Conservation (phyloP, 2,329 filamentous ascomycete genomes). For the Paecilomyces sp. region DNA sequence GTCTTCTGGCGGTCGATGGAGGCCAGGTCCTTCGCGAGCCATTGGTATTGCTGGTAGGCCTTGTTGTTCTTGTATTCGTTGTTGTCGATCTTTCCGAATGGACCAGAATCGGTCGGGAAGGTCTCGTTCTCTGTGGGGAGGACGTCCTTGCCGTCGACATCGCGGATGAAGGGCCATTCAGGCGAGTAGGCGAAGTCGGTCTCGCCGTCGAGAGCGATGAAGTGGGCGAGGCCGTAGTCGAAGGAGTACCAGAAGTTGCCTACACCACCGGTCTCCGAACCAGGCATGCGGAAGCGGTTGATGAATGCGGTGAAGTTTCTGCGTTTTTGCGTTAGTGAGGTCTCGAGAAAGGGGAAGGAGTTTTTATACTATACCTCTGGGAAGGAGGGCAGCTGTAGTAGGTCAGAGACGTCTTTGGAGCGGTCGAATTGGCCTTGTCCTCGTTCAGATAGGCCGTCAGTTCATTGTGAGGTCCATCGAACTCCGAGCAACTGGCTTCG, state of each 20-base stretch:
- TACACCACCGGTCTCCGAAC: conserved; percentile 40
- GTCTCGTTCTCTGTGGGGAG: conserved; percentile 37
- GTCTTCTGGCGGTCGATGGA: conserved; percentile 41
- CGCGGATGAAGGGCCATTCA: conserved; percentile 18
- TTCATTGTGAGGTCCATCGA: conserved; percentile 39
- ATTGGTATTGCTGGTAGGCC: conserved; percentile 24
- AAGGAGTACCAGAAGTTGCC: conserved; percentile 51
- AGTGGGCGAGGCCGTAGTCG: conserved; percentile 49
- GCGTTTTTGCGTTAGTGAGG: neutral
- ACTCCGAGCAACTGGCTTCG: conserved; percentile 43
- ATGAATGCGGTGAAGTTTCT: conserved; percentile 47
- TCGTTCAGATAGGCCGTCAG: conserved; percentile 43
- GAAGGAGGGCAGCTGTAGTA: conserved; percentile 49
- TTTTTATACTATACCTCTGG: conserved; percentile 29
- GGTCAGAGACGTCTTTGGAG: conserved; percentile 29
- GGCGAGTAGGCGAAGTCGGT: conserved; percentile 46
- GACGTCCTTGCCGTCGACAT: conserved; percentile 32
- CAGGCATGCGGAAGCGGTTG: conserved; percentile 47
- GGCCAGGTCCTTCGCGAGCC: conserved; percentile 40
- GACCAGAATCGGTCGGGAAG: conserved; percentile 42
- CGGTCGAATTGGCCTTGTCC: conserved; percentile 36
- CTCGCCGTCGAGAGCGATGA: conserved; percentile 42
- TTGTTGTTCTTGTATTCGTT: conserved; percentile 13
- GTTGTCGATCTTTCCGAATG: conserved; percentile 33
- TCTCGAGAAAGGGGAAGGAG: neutral